Evolutionary conservation across 2,329 filamentous ascomycete genomes (phyloP).

Genomic region (Fusarium chlamydosporum): DNA sequence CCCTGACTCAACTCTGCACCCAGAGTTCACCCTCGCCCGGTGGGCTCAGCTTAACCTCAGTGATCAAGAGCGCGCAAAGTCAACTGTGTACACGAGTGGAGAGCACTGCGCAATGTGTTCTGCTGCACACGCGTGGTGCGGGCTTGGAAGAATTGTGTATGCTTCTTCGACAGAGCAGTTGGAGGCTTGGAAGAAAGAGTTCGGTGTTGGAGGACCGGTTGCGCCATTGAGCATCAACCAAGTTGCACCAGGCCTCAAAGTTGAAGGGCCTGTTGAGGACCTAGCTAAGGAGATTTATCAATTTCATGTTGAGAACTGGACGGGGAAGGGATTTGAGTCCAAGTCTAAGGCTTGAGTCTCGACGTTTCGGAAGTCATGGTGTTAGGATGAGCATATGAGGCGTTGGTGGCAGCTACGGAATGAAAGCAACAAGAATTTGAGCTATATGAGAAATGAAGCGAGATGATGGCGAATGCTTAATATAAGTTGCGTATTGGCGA

Average conservation of each 20-base stretch:
- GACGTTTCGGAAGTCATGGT: not conserved
- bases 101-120: conserved; percentile 59
- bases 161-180: conserved; percentile 52
- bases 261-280: conserved; percentile 52
- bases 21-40: conserved; percentile 56
- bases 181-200: conserved; percentile 50
- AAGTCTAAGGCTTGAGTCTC: conserved; percentile 22
- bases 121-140: conserved; percentile 55
- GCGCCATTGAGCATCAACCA: conserved; percentile 50
- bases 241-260: conserved; percentile 50
- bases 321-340: conserved; percentile 28
- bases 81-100: conserved; percentile 56
- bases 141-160: conserved; percentile 56
- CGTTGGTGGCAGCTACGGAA: not conserved
- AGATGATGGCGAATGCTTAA: not conserved
- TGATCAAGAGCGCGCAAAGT: conserved; percentile 57
- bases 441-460: not conserved
- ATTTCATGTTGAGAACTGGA: conserved; percentile 48
- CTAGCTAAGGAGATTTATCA: conserved; percentile 52
- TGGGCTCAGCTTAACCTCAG: conserved; percentile 56
- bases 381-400: not conserved
- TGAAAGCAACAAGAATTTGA: too few species aligned
- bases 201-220: conserved; percentile 46
- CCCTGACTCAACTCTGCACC: conserved; percentile 55
- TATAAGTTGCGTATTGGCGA: too few species aligned